Conservation (phyloP, 768 basidiomycete genomes). For the Austroboletus festivus region DNA sequence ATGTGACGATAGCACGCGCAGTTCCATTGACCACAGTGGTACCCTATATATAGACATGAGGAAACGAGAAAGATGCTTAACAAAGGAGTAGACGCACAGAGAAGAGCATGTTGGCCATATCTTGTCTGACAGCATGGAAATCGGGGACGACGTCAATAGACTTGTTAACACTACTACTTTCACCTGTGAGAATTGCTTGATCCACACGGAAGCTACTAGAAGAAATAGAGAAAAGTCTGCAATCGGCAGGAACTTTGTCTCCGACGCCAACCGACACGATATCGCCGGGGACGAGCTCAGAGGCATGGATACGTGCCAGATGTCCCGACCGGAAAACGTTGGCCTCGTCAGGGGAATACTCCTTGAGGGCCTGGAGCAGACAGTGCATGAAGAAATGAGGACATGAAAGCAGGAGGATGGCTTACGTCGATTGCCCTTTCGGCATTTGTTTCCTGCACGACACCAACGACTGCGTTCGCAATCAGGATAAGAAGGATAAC, state of each 20-base stretch:
- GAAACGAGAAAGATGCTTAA: not conserved
- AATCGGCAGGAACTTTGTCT: conserved; percentile 95
- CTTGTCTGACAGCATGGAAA: conserved; percentile 86
- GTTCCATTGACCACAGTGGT: conserved; percentile 95
- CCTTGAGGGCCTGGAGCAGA: conserved; percentile 77
- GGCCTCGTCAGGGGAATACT: conserved; percentile 96
- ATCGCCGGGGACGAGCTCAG: conserved; percentile 92
- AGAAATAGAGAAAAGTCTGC: conserved; percentile 81
- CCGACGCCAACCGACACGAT: conserved; percentile 89
- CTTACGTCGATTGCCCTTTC: conserved; percentile 96
- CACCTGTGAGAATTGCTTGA: conserved; percentile 95
- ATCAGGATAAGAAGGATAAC: conserved; percentile 95
- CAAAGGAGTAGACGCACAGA: conserved; percentile 47
- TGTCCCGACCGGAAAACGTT: conserved; percentile 78
- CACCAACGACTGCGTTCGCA: conserved; percentile 96
- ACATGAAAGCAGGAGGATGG: conserved; percentile 6
- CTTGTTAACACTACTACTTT: conserved; percentile 89
- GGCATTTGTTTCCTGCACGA: conserved; percentile 94
- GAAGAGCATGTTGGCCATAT: conserved; percentile 97
- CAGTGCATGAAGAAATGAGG: not conserved
- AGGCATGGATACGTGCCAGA: conserved; percentile 72
- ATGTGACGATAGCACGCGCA: conserved; percentile 82
- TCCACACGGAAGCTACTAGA: conserved; percentile 94
- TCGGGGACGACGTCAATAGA: conserved; percentile 65
- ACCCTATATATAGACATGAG: conserved; percentile 51